Conservation (phyloP, 768 basidiomycete genomes). For the Kwoniella pini region DNA sequence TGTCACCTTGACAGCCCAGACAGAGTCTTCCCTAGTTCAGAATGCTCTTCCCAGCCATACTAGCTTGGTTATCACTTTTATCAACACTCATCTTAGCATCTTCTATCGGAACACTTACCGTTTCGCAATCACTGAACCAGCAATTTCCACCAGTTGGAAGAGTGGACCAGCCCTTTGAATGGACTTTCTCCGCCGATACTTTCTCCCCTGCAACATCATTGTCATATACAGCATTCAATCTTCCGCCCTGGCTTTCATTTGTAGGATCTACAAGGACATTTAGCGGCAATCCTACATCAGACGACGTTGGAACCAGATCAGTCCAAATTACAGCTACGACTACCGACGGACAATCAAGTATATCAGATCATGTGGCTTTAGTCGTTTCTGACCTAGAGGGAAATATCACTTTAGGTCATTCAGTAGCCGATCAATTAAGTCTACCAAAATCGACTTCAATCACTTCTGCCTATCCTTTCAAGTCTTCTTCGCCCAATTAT, state of each 20-base stretch:
- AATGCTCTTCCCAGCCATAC: not conserved
- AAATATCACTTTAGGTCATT: slow-evolving; percentile 61
- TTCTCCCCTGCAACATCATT: slow-evolving; percentile 60
- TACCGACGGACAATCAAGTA: slow-evolving; percentile 56
- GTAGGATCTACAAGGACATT: slow-evolving; percentile 65
- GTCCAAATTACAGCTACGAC: slow-evolving; percentile 64
- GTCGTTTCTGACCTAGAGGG: slow-evolving; percentile 47
- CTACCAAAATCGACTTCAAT: slow-evolving; percentile 62
- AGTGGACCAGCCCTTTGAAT: slow-evolving; percentile 64
- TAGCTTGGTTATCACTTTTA: not conserved
- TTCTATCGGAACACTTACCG: not conserved
- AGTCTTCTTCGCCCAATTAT: slow-evolving; percentile 58
- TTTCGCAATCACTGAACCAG: slow-evolving; percentile 61
- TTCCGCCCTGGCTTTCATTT: slow-evolving; percentile 78
- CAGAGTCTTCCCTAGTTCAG: not conserved
- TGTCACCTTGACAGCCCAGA: not conserved
- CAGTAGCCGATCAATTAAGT: slow-evolving; percentile 69
- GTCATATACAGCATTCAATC: slow-evolving; percentile 61
- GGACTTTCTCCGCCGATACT: slow-evolving; percentile 68
- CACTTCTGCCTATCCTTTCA: slow-evolving; percentile 70
- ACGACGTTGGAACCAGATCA: slow-evolving; percentile 65
- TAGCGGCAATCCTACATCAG: slow-evolving; percentile 63
- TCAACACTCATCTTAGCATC: slow-evolving; percentile 7
- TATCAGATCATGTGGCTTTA: slow-evolving; percentile 57
- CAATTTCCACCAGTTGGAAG: slow-evolving; percentile 80